Evolutionary conservation across 176 grass and related monocot genomes (phyloP).

Genomic region (Hsuehochloa calcarea): DNA sequence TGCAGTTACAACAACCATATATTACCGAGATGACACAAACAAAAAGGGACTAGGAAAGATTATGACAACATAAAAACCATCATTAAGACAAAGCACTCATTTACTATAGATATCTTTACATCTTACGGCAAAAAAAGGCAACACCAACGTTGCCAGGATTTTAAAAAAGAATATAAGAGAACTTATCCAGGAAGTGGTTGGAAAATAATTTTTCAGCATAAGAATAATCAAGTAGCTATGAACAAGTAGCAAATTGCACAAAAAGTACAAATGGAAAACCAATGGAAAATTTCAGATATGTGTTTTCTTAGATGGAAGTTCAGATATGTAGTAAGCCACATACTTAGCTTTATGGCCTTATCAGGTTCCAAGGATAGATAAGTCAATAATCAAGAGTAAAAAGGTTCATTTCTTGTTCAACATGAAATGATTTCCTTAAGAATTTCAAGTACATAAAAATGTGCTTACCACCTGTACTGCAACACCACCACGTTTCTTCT

Average conservation of each 20-base stretch:
- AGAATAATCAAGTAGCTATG: background rate
- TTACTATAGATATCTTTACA: background rate
- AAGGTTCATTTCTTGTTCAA: background rate
- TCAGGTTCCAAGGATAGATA: background rate
- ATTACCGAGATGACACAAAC: slow-evolving; percentile 4
- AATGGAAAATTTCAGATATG: background rate
- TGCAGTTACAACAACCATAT: slow-evolving; percentile 37
- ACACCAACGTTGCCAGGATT: background rate
- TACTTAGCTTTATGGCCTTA: background rate
- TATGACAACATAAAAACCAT: background rate
- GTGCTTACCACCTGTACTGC: slow-evolving; percentile 54
- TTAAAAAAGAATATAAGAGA: background rate
- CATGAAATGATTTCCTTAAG: background rate
- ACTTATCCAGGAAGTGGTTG: background rate
- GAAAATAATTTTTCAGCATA: background rate
- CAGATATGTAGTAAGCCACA: background rate
- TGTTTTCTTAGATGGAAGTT: too few species aligned
- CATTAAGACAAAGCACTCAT: background rate
- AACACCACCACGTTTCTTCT: slow-evolving; percentile 68
- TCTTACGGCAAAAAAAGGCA: background rate
- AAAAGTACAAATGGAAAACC: slow-evolving; percentile 5
- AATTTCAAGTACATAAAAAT: slow-evolving; percentile 30
- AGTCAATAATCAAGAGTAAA: background rate
- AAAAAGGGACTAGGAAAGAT: background rate
- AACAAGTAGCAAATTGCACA: background rate